These are phyloP conservation scores for Phialophora tarda DNA, from an alignment of 2,329 filamentous ascomycete species.

Conservation along the genomic window DNA sequence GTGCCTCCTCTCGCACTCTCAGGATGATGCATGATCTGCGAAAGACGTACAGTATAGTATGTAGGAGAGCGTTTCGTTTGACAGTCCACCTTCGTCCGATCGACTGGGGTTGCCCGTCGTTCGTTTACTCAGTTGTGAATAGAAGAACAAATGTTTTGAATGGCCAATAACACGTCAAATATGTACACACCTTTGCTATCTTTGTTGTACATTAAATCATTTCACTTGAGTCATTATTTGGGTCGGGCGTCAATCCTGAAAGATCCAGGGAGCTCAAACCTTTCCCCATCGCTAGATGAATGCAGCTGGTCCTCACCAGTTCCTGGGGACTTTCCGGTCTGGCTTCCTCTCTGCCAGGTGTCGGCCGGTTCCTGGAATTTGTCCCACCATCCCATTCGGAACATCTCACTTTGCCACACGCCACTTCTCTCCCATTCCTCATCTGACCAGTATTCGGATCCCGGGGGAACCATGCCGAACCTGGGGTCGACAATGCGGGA, in stretches of 20 bases:
- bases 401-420: slow-evolving; percentile 33
- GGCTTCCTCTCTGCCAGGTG: slow-evolving; percentile 4
- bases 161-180: neutral
- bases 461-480: slow-evolving; percentile 30
- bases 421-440: slow-evolving; percentile 32
- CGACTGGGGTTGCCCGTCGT: no score
- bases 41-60: no score
- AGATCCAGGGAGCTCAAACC: slow-evolving; percentile 1
- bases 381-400: slow-evolving; percentile 35
- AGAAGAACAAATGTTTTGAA: neutral
- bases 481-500: slow-evolving; percentile 30
- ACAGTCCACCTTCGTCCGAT: no score
- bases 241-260: slow-evolving; percentile 8
- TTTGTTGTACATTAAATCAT: neutral
- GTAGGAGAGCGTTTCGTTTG: no score
- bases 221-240: neutral
- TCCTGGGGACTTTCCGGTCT: neutral
- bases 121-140: no score
- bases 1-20: no score
- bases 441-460: slow-evolving; percentile 34
- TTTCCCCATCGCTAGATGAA: neutral
- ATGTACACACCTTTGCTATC: neutral
- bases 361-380: slow-evolving; percentile 29
- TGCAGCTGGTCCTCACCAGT: neutral
- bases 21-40: no score